Evolutionary conservation across 176 grass and related monocot genomes (phyloP).

Genomic region (Oryza rufipogon): DNA sequence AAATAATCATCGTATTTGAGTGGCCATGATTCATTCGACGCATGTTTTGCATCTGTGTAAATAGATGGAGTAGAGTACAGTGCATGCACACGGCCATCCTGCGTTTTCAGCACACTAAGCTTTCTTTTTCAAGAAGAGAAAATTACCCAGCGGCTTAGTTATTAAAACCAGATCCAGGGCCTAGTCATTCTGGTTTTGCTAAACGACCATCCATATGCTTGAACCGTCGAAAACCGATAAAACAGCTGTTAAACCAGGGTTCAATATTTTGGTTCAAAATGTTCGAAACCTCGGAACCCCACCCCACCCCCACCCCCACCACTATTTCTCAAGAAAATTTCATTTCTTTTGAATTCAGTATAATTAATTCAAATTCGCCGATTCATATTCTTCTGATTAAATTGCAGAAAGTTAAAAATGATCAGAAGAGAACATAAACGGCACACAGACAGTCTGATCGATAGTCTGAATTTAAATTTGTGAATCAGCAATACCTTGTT

Average conservation of each 20-base stretch:
- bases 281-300: no score
- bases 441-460: neutral
- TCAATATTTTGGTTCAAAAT: no score
- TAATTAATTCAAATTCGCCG: no score
- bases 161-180: neutral
- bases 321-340: no score
- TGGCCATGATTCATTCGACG: conserved; percentile 81
- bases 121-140: conserved; percentile 6
- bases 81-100: conserved; percentile 89
- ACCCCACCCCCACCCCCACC: no score
- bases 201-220: no score
- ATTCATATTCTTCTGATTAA: no score
- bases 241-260: no score
- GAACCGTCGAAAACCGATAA: no score
- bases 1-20: conserved; percentile 94
- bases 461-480: conserved; percentile 9
- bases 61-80: conserved; percentile 94
- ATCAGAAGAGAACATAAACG: neutral
- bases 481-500: conserved; percentile 72
- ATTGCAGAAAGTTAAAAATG: neutral
- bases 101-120: conserved; percentile 27
- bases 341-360: no score
- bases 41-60: conserved; percentile 85
- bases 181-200: no score
- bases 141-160: neutral